A percentile compares a stretch with the other conserved stretches of the same genome.
Conservation (phyloP, 2,329 filamentous ascomycete genomes). For the Fusarium circinatum region DNA sequence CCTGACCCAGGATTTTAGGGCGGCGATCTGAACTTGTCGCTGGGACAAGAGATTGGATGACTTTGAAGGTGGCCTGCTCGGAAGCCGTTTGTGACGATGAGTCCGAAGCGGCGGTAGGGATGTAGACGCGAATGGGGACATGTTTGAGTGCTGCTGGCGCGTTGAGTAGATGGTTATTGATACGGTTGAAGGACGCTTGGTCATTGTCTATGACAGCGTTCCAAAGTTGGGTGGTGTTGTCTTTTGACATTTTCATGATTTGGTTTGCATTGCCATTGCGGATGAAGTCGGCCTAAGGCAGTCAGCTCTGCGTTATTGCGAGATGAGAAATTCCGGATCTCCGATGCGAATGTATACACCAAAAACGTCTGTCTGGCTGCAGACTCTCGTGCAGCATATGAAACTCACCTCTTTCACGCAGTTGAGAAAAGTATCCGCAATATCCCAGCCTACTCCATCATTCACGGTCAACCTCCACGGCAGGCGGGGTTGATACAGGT, state of each 20-base stretch:
- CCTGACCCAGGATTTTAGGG: conserved; percentile 74
- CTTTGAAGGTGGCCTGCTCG: conserved; percentile 67
- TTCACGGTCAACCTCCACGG: conserved; percentile 66
- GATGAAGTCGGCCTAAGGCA: conserved; percentile 77
- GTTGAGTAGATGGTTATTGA: conserved; percentile 82
- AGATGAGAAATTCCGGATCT: neutral
- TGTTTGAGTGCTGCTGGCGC: conserved; percentile 79
- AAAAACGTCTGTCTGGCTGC: neutral
- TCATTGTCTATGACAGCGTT: conserved; percentile 82
- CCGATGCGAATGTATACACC: neutral
- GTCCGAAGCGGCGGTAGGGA: conserved; percentile 65
- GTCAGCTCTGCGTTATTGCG: conserved; percentile 5
- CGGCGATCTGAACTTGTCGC: conserved; percentile 50
- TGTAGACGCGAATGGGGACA: conserved; percentile 88
- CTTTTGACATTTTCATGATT: conserved; percentile 88
- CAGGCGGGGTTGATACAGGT: conserved; percentile 65
- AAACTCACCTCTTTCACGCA: conserved; percentile 68
- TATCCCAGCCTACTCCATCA: conserved; percentile 68
- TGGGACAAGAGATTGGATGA: conserved; percentile 81
- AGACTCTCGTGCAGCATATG: neutral
- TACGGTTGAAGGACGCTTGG: conserved; percentile 74
- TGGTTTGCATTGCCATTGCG: conserved; percentile 88
- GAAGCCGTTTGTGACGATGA: conserved; percentile 47
- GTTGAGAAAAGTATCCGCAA: conserved; percentile 71
- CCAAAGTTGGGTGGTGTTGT: conserved; percentile 86